These are phyloP conservation scores for Ascochyta fabae DNA, from an alignment of 2,329 filamentous ascomycete genomes.

Conservation along the genomic window DNA sequence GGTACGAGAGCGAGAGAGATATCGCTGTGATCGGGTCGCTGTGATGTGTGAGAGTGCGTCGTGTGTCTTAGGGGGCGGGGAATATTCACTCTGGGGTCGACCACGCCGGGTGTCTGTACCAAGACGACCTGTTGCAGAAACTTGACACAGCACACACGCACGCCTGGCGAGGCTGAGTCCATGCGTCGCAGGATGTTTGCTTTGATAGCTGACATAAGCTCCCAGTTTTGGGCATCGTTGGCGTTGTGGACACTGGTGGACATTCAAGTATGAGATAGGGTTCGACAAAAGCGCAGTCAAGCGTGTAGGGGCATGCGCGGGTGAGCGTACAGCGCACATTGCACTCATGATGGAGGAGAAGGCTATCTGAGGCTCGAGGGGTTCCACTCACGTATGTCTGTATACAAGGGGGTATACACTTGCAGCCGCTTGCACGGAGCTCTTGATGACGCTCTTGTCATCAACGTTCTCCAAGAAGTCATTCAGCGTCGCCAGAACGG, in stretches of 20 bases:
- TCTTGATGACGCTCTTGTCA: slow-evolving; percentile 82
- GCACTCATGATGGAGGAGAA: slow-evolving; percentile 22
- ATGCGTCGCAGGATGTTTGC: slow-evolving; percentile 85
- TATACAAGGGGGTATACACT: slow-evolving; percentile 93
- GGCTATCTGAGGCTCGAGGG: slow-evolving; percentile 32
- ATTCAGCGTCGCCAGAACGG: slow-evolving; percentile 76
- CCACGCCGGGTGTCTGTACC: slow-evolving; percentile 84
- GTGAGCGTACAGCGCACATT: slow-evolving; percentile 21
- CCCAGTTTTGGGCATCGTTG: slow-evolving; percentile 82
- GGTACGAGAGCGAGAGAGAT: slow-evolving; percentile 87
- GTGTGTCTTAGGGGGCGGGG: slow-evolving; percentile 7
- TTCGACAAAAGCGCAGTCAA: slow-evolving; percentile 28
- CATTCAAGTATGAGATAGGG: slow-evolving; percentile 43
- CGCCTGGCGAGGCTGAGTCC: slow-evolving; percentile 77
- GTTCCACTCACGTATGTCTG: slow-evolving; percentile 84
- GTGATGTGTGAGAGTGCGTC: slow-evolving; percentile 42
- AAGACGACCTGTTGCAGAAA: slow-evolving; percentile 94
- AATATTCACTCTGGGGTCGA: slow-evolving; percentile 78
- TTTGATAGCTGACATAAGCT: slow-evolving; percentile 87
- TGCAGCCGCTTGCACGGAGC: slow-evolving; percentile 84
- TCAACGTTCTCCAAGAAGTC: slow-evolving; percentile 62
- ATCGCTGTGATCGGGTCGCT: slow-evolving; percentile 78
- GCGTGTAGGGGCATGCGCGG: slow-evolving; percentile 22
- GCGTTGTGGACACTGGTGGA: slow-evolving; percentile 79
- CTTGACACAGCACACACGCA: slow-evolving; percentile 95